phyloP scores from a whole-genome alignment of 805 yeast genomes.

The Suhomyces canberraensis region DNA sequence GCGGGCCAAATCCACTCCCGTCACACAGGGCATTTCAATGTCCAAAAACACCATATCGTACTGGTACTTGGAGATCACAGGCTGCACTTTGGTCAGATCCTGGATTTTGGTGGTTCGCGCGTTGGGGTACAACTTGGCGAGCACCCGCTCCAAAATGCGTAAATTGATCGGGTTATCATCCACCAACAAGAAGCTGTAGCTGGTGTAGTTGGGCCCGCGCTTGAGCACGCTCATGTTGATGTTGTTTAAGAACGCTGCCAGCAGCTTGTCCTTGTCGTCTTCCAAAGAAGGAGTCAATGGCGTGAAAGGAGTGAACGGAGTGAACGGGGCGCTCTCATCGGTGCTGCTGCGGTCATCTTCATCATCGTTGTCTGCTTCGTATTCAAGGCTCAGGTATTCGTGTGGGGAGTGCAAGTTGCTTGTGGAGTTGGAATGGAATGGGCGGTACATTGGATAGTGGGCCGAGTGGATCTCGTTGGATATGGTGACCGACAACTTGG shows the following conservation, averaged over 20 bases:
- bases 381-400: constrained; percentile 3
- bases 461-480: constrained; percentile 4
- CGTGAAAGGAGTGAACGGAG: constrained; percentile 7
- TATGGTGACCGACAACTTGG: constrained; percentile 9
- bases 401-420: constrained; percentile 5
- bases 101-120: no score
- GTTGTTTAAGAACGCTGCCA: constrained; percentile 1
- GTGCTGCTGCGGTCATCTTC: constrained; percentile 1
- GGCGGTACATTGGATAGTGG: constrained; percentile 3
- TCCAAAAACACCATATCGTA: constrained; percentile 39
- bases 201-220: constrained; percentile 7
- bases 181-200: constrained; percentile 26
- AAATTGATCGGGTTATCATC: constrained; percentile 44
- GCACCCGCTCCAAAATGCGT: constrained; percentile 31
- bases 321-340: background rate
- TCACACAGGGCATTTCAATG: constrained; percentile 44
- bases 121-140: constrained; percentile 28
- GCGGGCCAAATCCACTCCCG: constrained; percentile 38
- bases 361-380: constrained; percentile 4
- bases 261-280: constrained; percentile 3
- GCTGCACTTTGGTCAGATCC: no score
- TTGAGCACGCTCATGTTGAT: constrained; percentile 4
- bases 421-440: background rate
- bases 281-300: constrained; percentile 8
- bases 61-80: no score